Evolutionary conservation across 2,329 filamentous ascomycete species (phyloP).

Genomic region (Phyllosticta paracitricarpa): DNA sequence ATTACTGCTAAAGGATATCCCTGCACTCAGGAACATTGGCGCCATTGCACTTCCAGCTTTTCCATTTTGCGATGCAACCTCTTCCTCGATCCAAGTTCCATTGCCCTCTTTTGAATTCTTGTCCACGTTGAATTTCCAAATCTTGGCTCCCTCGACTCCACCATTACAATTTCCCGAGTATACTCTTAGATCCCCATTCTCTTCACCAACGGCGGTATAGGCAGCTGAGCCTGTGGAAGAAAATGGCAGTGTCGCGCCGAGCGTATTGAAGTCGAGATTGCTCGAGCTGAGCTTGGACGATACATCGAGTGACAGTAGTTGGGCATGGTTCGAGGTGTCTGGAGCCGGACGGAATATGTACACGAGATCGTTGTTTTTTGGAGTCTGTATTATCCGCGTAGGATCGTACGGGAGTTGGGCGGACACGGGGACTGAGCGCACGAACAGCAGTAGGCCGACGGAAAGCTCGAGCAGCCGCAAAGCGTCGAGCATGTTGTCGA

Average conservation of each 20-base stretch:
- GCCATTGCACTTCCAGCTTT: constrained; percentile 29
- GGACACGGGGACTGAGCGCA: constrained; percentile 8
- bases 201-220: constrained; percentile 59
- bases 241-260: constrained; percentile 55
- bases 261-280: constrained; percentile 32
- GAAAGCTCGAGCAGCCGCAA: constrained; percentile 1
- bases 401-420: constrained; percentile 64
- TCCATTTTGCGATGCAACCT: constrained; percentile 26
- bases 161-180: constrained; percentile 63
- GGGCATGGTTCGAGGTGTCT: constrained; percentile 30
- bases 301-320: constrained; percentile 57
- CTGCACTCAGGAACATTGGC: constrained; percentile 48
- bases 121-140: constrained; percentile 59
- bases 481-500: background rate
- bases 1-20: constrained; percentile 58
- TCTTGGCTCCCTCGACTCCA: constrained; percentile 37
- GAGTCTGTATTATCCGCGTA: constrained; percentile 56
- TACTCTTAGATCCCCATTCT: constrained; percentile 60
- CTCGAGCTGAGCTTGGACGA: constrained; percentile 46
- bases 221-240: constrained; percentile 39
- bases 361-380: constrained; percentile 44
- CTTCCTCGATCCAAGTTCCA: constrained; percentile 46
- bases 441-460: background rate
- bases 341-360: constrained; percentile 60
- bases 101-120: constrained; percentile 33